These are phyloP conservation scores for Fraxinus excelsior DNA, from an alignment of 257 asterid genomes.

Conservation along the genomic window DNA sequence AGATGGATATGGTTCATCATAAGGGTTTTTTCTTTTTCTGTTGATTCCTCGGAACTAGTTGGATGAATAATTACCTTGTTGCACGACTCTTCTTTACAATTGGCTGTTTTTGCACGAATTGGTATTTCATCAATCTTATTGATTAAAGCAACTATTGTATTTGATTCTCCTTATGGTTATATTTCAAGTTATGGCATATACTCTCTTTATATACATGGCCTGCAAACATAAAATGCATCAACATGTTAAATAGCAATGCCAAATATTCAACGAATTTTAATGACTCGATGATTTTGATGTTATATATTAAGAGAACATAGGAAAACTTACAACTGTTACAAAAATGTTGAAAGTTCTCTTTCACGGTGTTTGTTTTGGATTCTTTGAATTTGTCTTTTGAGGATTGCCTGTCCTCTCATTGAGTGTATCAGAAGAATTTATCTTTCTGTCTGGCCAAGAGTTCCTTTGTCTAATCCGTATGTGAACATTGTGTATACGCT, in stretches of 20 bases:
- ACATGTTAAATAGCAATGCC: too few species aligned
- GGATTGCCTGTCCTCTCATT: too few species aligned
- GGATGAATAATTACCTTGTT: neutral
- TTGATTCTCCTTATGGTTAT: neutral
- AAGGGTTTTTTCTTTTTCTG: neutral
- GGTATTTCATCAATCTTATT: neutral
- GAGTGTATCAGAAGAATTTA: neutral
- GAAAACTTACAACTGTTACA: neutral
- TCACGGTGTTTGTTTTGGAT: neutral
- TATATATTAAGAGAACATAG: neutral
- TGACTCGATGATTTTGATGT: neutral
- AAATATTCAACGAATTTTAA: too few species aligned
- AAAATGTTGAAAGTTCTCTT: neutral
- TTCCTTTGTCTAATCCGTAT: neutral
- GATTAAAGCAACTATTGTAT: neutral
- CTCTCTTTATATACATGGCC: neutral
- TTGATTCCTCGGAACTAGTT: neutral
- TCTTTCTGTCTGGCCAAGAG: neutral
- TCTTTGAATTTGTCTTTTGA: neutral
- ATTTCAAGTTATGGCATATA: neutral
- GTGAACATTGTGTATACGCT: neutral
- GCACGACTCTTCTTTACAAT: neutral
- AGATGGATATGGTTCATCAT: neutral
- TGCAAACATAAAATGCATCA: neutral
- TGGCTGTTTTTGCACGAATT: neutral